Percentiles rank a stretch among this genome's conserved stretches.
Conservation (phyloP, 2,329 filamentous ascomycete genomes). For the Aspergillus jensenii region DNA sequence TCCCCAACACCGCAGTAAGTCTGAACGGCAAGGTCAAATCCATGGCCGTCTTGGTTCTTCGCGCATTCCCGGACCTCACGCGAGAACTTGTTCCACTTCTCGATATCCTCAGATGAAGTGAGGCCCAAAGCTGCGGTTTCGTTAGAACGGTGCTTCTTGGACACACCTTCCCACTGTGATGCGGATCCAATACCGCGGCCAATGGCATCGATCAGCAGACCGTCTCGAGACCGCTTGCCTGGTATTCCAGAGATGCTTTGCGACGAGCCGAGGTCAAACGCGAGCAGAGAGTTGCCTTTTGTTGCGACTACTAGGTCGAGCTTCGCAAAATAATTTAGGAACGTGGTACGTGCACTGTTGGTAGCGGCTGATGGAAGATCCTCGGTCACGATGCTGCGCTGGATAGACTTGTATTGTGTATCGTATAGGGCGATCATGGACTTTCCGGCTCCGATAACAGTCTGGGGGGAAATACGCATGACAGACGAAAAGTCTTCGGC, state of each 20-base stretch:
- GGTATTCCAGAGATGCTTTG: constrained; percentile 28
- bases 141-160: constrained; percentile 32
- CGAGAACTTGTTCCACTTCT: constrained; percentile 36
- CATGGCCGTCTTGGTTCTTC: constrained; percentile 25
- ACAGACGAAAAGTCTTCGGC: constrained; percentile 41
- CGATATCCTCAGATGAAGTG: constrained; percentile 29
- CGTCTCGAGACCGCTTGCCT: constrained; percentile 41
- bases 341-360: constrained; percentile 29
- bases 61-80: constrained; percentile 28
- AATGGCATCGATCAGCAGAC: constrained; percentile 44
- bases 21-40: constrained; percentile 38
- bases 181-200: constrained; percentile 41
- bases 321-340: constrained; percentile 47
- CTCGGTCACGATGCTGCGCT: constrained; percentile 39
- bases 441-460: constrained; percentile 42
- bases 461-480: constrained; percentile 44
- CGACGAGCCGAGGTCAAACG: constrained; percentile 43
- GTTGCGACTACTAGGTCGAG: constrained; percentile 44
- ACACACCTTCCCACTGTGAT: constrained; percentile 28
- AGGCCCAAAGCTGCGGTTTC: constrained; percentile 32
- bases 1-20: constrained; percentile 28
- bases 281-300: constrained; percentile 42
- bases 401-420: constrained; percentile 48
- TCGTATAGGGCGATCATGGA: constrained; percentile 47
- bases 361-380: constrained; percentile 28